These are phyloP conservation scores for Metschnikowia noctiluminum DNA, from an alignment of 805 yeast species.

Conservation along the genomic window DNA sequence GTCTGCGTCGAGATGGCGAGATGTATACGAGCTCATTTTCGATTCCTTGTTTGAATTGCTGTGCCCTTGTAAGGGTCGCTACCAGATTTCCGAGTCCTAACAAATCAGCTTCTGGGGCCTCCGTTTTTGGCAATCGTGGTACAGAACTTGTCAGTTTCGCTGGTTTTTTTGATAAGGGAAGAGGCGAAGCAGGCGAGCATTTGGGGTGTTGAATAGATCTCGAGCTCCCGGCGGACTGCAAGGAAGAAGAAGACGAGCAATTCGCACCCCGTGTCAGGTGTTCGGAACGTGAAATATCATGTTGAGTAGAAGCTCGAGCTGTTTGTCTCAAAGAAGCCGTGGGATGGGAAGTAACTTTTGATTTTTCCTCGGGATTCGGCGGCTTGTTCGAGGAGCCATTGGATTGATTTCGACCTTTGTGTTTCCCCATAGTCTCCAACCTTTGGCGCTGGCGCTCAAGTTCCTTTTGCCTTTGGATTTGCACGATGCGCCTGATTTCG, in stretches of 20 bases:
- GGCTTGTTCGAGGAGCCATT: neutral
- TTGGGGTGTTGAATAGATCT: neutral
- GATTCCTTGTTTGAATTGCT: slow-evolving; percentile 23
- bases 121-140: neutral
- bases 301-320: neutral
- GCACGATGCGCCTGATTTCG: slow-evolving; percentile 39
- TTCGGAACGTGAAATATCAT: neutral
- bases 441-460: slow-evolving; percentile 31
- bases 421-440: slow-evolving; percentile 4
- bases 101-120: slow-evolving; percentile 21
- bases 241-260: neutral
- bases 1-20: slow-evolving; percentile 24
- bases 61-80: slow-evolving; percentile 18
- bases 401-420: neutral
- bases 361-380: no score
- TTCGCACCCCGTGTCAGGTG: neutral
- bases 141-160: neutral
- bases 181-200: neutral
- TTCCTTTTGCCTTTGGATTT: slow-evolving; percentile 34
- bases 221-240: neutral
- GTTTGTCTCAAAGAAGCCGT: neutral
- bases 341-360: neutral
- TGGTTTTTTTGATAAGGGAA: neutral
- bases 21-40: slow-evolving; percentile 20
- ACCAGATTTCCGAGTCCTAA: slow-evolving; percentile 23